phyloP scores from a whole-genome alignment of 768 basidiomycete genomes.

The Tulasnella sp. region DNA sequence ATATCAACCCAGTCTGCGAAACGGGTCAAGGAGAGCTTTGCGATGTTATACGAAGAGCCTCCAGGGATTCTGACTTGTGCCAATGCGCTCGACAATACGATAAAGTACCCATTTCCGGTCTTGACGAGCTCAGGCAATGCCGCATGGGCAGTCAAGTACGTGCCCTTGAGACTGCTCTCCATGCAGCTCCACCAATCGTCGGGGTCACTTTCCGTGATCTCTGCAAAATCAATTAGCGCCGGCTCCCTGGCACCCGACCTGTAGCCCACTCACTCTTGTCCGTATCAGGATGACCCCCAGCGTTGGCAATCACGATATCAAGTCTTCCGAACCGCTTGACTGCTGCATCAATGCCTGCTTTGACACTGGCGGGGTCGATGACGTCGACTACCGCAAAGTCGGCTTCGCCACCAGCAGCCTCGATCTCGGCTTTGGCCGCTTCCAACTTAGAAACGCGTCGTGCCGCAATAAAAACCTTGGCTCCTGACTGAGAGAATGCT shows the following conservation, averaged over 20 bases:
- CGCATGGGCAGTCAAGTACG: too few species aligned
- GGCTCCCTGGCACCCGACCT: too few species aligned
- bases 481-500: slow-evolving; percentile 25
- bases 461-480: slow-evolving; percentile 23
- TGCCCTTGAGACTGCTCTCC: too few species aligned
- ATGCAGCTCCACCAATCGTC: too few species aligned
- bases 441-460: slow-evolving; percentile 18
- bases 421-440: slow-evolving; percentile 22
- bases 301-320: slow-evolving; percentile 26
- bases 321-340: slow-evolving; percentile 23
- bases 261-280: background rate
- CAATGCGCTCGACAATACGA: slow-evolving; percentile 6
- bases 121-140: too few species aligned
- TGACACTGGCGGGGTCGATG: slow-evolving; percentile 19
- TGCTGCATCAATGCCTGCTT: slow-evolving; percentile 21
- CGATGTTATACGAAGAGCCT: slow-evolving; percentile 5
- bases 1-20: slow-evolving; percentile 11
- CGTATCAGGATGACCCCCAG: slow-evolving; percentile 17
- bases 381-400: slow-evolving; percentile 22
- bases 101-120: background rate
- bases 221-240: background rate
- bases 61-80: slow-evolving; percentile 12
- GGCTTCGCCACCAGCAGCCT: slow-evolving; percentile 19
- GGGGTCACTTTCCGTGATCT: too few species aligned
- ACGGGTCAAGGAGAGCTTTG: slow-evolving; percentile 13